Percentiles rank a stretch among this genome's conserved stretches.
Evolutionary conservation across 129 eudicot genomes (phyloP).

Genomic region (Pulicaria dysenterica): DNA sequence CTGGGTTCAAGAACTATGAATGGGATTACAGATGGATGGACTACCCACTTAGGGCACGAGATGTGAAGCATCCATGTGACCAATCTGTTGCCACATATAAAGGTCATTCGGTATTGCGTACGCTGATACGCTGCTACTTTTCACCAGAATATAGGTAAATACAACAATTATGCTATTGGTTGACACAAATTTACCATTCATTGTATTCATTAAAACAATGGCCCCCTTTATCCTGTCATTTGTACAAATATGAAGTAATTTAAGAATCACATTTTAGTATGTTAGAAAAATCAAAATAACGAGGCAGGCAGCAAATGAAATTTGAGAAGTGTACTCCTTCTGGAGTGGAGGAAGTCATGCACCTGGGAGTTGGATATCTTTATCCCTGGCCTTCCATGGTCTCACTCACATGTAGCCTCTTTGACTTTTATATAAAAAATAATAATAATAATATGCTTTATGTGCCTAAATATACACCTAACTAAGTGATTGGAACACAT

Average conservation of each 20-base stretch:
- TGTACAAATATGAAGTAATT: too few relatives aligned
- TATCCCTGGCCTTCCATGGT: background rate
- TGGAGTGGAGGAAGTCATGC: background rate
- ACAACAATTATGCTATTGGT: background rate
- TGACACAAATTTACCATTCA: background rate
- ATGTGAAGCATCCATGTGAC: constrained; percentile 69
- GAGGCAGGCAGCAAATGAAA: too few relatives aligned
- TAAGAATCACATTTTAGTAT: too few relatives aligned
- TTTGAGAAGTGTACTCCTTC: background rate
- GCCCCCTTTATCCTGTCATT: background rate
- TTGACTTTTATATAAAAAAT: background rate
- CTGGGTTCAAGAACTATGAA: constrained; percentile 56
- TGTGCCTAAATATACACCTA: too few relatives aligned
- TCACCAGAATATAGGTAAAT: constrained; percentile 81
- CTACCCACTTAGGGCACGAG: constrained; percentile 61
- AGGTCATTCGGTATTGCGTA: constrained; percentile 90
- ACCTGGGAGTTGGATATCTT: background rate
- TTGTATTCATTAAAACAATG: too few relatives aligned
- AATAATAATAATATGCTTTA: too few relatives aligned
- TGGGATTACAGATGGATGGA: constrained; percentile 99
- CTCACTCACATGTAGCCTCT: background rate
- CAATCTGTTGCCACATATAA: constrained; percentile 84
- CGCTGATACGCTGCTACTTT: constrained; percentile 90
- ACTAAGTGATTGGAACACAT: too few relatives aligned
- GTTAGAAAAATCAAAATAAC: too few relatives aligned